phyloP scores from a whole-genome alignment of 805 yeast genomes.

The Kluyveromyces starmeri region DNA sequence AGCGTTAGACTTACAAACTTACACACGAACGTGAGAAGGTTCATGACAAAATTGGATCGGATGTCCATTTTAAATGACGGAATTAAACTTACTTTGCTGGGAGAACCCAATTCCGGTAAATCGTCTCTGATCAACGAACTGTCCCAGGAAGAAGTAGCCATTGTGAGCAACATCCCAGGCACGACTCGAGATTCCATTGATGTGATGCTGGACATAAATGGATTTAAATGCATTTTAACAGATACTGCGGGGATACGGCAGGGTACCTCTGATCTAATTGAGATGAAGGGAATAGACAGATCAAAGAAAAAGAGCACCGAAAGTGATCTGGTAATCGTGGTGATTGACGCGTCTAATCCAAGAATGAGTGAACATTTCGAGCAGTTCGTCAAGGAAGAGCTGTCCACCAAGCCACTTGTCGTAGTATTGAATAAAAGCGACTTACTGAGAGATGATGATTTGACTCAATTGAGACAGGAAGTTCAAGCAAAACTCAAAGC shows the following conservation, averaged over 20 bases:
- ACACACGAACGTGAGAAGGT: conserved; percentile 35
- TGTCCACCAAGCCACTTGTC: conserved; percentile 23
- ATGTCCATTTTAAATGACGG: conserved; percentile 66
- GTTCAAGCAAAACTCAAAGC: conserved; percentile 10
- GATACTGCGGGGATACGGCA: conserved; percentile 90
- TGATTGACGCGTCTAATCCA: conserved; percentile 32
- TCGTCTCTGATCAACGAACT: conserved; percentile 75
- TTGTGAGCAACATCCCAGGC: conserved; percentile 86
- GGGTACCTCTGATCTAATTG: conserved; percentile 47
- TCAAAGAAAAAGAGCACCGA: conserved; percentile 52
- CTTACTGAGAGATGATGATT: conserved; percentile 26
- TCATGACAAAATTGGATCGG: conserved; percentile 38
- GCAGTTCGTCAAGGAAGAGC: conserved; percentile 28
- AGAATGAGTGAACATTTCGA: conserved; percentile 32
- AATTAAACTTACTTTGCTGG: conserved; percentile 61
- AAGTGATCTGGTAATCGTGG: conserved; percentile 65
- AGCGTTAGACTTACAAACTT: conserved; percentile 35
- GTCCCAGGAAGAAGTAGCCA: conserved; percentile 74
- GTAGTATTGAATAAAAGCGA: conserved; percentile 57
- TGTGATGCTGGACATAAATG: conserved; percentile 69
- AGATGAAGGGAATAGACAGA: conserved; percentile 69
- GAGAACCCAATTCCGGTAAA: conserved; percentile 96
- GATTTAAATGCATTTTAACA: conserved; percentile 73
- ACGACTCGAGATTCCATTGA: conserved; percentile 89
- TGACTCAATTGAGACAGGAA: conserved; percentile 15